A percentile compares a stretch with the other conserved stretches of the same genome.
These are phyloP conservation scores for Carnegiea gigantea DNA, from an alignment of 179 eudicot species.

Conservation along the genomic window DNA sequence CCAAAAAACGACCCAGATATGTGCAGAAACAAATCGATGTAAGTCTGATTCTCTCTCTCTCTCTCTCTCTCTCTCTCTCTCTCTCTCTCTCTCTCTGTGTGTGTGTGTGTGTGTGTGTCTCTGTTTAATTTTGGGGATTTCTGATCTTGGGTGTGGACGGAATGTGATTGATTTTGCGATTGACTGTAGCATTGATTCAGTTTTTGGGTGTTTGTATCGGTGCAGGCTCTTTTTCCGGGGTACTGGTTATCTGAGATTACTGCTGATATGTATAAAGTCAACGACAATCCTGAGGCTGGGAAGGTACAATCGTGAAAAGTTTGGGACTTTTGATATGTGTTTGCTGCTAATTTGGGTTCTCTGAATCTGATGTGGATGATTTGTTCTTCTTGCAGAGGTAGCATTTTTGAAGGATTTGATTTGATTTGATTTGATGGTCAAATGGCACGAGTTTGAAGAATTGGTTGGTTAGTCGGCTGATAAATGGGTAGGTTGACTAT, in stretches of 20 bases:
- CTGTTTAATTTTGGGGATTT: neutral
- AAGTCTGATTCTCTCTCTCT: conserved; percentile 22
- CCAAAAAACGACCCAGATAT: conserved; percentile 54
- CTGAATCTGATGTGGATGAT: conserved; percentile 4
- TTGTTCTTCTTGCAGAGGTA: conserved; percentile 29
- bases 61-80: neutral
- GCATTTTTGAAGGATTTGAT: neutral
- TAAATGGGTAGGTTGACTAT: conserved; percentile 5
- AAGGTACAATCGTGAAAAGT: conserved; percentile 30
- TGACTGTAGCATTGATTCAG: conserved; percentile 21
- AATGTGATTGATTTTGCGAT: conserved; percentile 6
- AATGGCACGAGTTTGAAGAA: neutral
- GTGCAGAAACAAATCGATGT: conserved; percentile 68
- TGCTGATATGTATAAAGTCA: conserved; percentile 61
- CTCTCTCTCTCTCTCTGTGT: neutral
- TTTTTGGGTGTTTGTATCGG: neutral
- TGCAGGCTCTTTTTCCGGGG: conserved; percentile 58
- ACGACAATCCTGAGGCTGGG: conserved; percentile 36
- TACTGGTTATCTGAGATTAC: conserved; percentile 54
- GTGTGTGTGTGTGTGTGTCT: too few species aligned
- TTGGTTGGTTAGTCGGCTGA: neutral
- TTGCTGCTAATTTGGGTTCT: neutral
- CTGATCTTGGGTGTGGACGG: neutral
- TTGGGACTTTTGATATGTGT: neutral
- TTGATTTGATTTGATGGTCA: neutral